phyloP scores from a whole-genome alignment of 2,329 filamentous ascomycete species.

The Apiospora arundinis region DNA sequence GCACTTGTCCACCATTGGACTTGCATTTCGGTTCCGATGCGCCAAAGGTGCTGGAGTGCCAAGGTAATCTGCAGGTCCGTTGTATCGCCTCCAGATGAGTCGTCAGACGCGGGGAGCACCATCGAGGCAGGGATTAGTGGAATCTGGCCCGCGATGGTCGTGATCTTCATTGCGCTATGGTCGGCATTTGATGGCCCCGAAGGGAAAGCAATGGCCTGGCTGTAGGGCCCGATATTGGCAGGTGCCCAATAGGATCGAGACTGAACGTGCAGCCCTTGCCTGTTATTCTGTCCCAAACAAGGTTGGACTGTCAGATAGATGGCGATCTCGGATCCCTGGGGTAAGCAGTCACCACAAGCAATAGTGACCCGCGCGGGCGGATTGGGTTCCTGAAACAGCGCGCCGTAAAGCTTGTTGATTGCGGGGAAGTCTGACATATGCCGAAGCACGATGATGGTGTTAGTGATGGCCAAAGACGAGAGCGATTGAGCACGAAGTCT shows the following conservation, averaged over 20 bases:
- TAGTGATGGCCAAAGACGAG: constrained; percentile 54
- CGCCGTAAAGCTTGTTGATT: constrained; percentile 78
- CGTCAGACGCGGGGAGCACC: constrained; percentile 55
- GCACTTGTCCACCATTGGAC: constrained; percentile 78
- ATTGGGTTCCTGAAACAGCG: constrained; percentile 77
- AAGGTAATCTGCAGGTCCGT: constrained; percentile 69
- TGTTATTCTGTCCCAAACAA: constrained; percentile 34
- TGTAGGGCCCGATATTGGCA: constrained; percentile 96
- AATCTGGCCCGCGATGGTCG: constrained; percentile 89
- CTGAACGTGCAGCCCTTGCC: constrained; percentile 84
- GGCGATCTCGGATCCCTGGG: constrained; percentile 62
- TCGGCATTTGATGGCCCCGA: constrained; percentile 24
- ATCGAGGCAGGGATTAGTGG: constrained; percentile 84
- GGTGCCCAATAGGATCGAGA: constrained; percentile 96
- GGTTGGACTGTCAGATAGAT: constrained; percentile 58
- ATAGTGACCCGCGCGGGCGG: constrained; percentile 87
- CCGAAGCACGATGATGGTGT: constrained; percentile 72
- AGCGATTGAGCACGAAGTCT: constrained; percentile 46
- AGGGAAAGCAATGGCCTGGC: constrained; percentile 76
- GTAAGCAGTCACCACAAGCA: constrained; percentile 73
- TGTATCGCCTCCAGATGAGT: constrained; percentile 35
- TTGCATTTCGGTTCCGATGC: constrained; percentile 75
- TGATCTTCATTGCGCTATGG: constrained; percentile 29
- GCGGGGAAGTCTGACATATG: constrained; percentile 79
- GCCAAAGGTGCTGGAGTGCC: constrained; percentile 87